These are phyloP conservation scores for Ustilago shanxiensis DNA, from an alignment of 1,284 basidiomycete species.

Conservation along the genomic window DNA sequence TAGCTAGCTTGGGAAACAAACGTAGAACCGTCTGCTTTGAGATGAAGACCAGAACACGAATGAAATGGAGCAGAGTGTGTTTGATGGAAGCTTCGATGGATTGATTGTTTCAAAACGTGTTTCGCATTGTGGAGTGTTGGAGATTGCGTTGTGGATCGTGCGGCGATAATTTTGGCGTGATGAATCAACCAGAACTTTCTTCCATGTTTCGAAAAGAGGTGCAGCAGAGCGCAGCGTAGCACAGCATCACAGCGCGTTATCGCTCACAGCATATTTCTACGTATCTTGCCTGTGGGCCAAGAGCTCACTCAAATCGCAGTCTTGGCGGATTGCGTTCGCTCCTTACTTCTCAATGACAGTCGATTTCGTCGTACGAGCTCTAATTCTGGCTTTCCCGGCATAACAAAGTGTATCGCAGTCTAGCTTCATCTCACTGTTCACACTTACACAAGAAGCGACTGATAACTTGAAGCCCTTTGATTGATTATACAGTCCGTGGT, in stretches of 20 bases:
- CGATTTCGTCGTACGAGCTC: background rate
- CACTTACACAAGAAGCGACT: background rate
- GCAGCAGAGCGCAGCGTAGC: background rate
- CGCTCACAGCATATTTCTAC: background rate
- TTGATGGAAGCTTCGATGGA: background rate
- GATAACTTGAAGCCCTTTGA: background rate
- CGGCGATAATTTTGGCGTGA: background rate
- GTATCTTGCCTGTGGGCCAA: background rate
- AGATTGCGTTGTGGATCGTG: constrained; percentile 3
- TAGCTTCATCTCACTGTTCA: background rate
- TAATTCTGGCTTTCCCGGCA: too few species aligned
- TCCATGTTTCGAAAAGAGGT: background rate
- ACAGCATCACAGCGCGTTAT: background rate
- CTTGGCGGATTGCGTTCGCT: background rate
- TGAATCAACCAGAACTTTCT: constrained; percentile 36
- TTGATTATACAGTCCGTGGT: constrained; percentile 2
- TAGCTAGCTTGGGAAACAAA: too few species aligned
- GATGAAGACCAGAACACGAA: background rate
- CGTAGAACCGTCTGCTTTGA: too few species aligned
- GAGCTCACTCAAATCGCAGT: too few species aligned
- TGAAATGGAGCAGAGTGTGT: background rate
- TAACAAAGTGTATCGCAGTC: too few species aligned
- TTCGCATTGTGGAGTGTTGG: constrained; percentile 18
- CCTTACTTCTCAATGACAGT: background rate
- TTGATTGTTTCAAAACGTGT: background rate